Conservation (phyloP, 495 filamentous ascomycete species). For the Hypoxylon fuscum region DNA sequence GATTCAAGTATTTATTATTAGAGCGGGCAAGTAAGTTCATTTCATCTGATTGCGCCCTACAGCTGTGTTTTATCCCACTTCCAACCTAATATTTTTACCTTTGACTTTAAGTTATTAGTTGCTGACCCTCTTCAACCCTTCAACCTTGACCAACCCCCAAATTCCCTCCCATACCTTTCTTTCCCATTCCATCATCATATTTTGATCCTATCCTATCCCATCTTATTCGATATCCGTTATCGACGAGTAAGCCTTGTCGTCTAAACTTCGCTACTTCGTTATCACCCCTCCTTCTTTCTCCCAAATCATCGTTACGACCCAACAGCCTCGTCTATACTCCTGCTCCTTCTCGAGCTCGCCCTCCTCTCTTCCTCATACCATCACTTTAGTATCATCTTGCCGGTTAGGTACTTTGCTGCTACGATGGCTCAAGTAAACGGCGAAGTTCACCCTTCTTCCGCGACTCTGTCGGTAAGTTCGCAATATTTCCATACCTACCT, state of each 20-base stretch:
- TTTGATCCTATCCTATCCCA: too few species aligned
- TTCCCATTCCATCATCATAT: not conserved
- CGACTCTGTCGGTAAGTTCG: constrained; percentile 70
- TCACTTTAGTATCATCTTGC: constrained; percentile 2
- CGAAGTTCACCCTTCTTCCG: constrained; percentile 66
- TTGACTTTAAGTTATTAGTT: constrained; percentile 32
- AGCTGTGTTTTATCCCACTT: constrained; percentile 12
- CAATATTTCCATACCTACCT: constrained; percentile 16
- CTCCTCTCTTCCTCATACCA: constrained; percentile 2
- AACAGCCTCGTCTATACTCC: constrained; percentile 22
- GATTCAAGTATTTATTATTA: constrained; percentile 38
- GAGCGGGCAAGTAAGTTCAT: too few species aligned
- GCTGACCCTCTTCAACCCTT: constrained; percentile 26
- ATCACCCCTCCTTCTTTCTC: not conserved
- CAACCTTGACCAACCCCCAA: constrained; percentile 28
- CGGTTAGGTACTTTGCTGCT: not conserved
- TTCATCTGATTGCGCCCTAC: constrained; percentile 21
- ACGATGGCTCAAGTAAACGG: constrained; percentile 70
- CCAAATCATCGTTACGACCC: constrained; percentile 22
- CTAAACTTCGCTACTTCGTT: constrained; percentile 9
- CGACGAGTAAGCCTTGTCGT: constrained; percentile 27
- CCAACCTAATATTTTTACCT: too few species aligned
- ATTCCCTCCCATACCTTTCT: constrained; percentile 8
- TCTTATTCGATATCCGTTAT: constrained; percentile 5
- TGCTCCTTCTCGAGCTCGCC: constrained; percentile 1